Evolutionary conservation across 257 asterid genomes (phyloP), one percentile per base, ranked within the genome.

Genomic region (Paulownia fortunei): DNA sequence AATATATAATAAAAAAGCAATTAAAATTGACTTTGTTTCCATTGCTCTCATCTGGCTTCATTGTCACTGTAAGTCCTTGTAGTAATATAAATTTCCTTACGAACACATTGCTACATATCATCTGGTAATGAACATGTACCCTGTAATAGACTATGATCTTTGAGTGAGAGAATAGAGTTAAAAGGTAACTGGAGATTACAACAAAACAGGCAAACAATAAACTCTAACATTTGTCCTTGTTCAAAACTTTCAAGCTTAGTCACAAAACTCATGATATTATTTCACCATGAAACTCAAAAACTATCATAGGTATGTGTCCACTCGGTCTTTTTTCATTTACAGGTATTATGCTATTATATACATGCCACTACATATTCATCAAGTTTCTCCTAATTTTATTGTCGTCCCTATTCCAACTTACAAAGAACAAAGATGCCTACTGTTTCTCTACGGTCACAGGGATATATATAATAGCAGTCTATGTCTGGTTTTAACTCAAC

Each of bases 81-180:
- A 42, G 71, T 63, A 24, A 13, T 13, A 77, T 34, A 32, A 69
- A 65, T 65, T 36, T 68, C 21, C 62, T 55, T 6, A 55, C n/a
- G 64, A 42, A 7, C 7, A 19, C 24, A 77, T 58, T 44, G 15
- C 42, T n/a, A 63, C 3, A 30, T 58, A 49, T 36, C 67, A 10
- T 24, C 46, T n/a, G 19, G 46, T 37, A 51, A 56, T 62, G 39
- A 5, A 37, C 30, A 61, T 16, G 46, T 6, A 32, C 59, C 74
- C 23, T 32, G 64, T n/a, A 52, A n/a, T 52, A 69, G 71, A 34
- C 13, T 58, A 30, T 42, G 63, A 34, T 11, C 34, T 27, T 26
- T 76, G 39, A 23, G 37, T 37, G 59, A 54, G 23, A 47, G 16
- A 16, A 37, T 3, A 24, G 69, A 24, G 27, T 59, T 27, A 18